Evolutionary conservation across 306 rosid species (phyloP), one percentile per base, ranked within the genome.

Genomic region (Cucumis hystrix): DNA sequence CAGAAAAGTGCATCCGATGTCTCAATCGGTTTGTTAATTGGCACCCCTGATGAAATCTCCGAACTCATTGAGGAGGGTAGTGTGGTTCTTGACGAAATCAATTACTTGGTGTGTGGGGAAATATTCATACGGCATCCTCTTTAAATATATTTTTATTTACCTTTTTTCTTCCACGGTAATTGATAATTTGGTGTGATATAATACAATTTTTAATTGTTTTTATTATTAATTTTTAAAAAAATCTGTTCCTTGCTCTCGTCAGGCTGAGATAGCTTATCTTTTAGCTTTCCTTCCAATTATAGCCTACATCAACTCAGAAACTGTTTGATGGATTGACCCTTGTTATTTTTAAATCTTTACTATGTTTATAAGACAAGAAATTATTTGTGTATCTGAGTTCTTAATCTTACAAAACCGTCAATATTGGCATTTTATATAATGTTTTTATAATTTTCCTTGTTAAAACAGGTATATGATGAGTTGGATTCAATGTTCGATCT

Each of bases 21-120:
- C 61, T 81, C 80, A 41, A 76, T 66, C 13, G 83, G 83, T 41
- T 23, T 81, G 80, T 57, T 81, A 41, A 59, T 76, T 43, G 33
- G 77, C 56, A 76, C 83, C 18, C 80, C 80, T 69, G 71, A n/a
- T 57, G 77, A 81, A 59, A 76, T 81, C 8, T 41, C 72, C 13
- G 30, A 73, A 74, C 40, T 66, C 66, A 81, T 76, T 23, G 77
- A 81, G 28, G 83, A 81, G 54, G 83, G 83, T n/a, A 57, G 64
- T 6, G 77, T 81, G 70, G 52, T 61, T 45, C 63, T 62, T 10
- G 56, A 43, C n/a, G 79, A 72, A 75, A 40, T 81, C 55, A 76
- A 68, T 41, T 81, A 81, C 77, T 81, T 81, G 83, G 83, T 81
- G 65, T 54, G 83, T 45, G 16, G 76, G 47, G 40, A 45, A 25